phyloP scores from a whole-genome alignment of 2,329 filamentous ascomycete species.

The Sporothrix euskadiensis region DNA sequence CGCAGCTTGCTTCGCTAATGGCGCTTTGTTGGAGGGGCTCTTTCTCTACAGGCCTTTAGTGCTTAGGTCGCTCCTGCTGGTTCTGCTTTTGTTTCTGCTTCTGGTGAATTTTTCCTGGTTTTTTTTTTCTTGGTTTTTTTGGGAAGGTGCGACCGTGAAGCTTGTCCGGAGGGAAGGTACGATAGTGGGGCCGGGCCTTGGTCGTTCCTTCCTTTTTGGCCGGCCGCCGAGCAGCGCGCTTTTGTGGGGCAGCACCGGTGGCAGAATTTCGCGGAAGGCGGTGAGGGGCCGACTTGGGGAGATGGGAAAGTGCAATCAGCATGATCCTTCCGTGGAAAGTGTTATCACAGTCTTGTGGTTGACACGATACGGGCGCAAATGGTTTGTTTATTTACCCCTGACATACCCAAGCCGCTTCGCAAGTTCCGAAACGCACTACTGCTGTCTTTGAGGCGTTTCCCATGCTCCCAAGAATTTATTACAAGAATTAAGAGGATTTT shows the following conservation, averaged over 20 bases:
- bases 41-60: not conserved
- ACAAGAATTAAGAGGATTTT: too few species aligned
- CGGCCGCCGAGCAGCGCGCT: not conserved
- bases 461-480: too few species aligned
- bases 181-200: not conserved
- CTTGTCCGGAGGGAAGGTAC: not conserved
- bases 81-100: too few species aligned
- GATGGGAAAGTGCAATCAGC: not conserved
- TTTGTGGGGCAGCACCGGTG: not conserved
- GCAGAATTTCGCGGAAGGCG: not conserved
- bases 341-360: not conserved
- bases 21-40: not conserved
- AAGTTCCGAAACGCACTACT: too few species aligned
- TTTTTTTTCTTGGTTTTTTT: not conserved
- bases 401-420: not conserved
- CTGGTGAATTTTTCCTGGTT: not conserved
- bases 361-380: not conserved
- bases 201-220: constrained; percentile 7
- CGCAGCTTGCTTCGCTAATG: not conserved
- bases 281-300: not conserved
- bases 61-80: not conserved
- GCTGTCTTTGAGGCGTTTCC: too few species aligned
- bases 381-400: constrained; percentile 17
- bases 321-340: not conserved
- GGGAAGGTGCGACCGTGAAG: not conserved